Evolutionary conservation across 176 grass and related monocot species (phyloP).

Genomic region (Zea luxurians): DNA sequence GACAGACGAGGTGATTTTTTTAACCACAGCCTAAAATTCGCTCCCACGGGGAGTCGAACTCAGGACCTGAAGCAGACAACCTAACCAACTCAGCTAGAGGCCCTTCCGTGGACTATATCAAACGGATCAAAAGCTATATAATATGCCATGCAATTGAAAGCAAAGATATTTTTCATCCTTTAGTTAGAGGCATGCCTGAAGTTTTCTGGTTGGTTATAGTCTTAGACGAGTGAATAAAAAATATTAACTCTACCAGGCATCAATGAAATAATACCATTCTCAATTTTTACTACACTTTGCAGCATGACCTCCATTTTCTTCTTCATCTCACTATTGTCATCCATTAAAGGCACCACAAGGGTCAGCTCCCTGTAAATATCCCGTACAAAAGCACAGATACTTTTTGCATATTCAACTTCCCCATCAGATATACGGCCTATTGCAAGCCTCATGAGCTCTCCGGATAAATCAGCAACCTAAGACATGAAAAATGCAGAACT

Average conservation of each 20-base stretch:
- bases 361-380: conserved; percentile 92
- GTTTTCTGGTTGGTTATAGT: conserved; percentile 27
- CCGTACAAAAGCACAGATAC: conserved; percentile 81
- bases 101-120: background rate
- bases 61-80: no score
- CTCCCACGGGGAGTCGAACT: no score
- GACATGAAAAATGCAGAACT: conserved; percentile 34
- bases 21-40: no score
- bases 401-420: conserved; percentile 93
- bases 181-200: background rate
- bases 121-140: conserved; percentile 21
- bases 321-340: conserved; percentile 95
- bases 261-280: conserved; percentile 79
- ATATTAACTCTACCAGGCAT: conserved; percentile 31
- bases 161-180: conserved; percentile 2
- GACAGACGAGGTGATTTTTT: no score
- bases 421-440: conserved; percentile 98
- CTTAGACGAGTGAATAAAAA: background rate
- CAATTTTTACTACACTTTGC: conserved; percentile 95
- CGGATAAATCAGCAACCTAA: conserved; percentile 97
- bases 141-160: background rate
- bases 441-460: conserved; percentile 95
- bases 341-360: conserved; percentile 89
- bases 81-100: no score
- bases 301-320: conserved; percentile 99